Evolutionary conservation across 202 grass and related monocot genomes (phyloP), one percentile per base, ranked within the genome.

Genomic region (Saccharum hybrid): DNA sequence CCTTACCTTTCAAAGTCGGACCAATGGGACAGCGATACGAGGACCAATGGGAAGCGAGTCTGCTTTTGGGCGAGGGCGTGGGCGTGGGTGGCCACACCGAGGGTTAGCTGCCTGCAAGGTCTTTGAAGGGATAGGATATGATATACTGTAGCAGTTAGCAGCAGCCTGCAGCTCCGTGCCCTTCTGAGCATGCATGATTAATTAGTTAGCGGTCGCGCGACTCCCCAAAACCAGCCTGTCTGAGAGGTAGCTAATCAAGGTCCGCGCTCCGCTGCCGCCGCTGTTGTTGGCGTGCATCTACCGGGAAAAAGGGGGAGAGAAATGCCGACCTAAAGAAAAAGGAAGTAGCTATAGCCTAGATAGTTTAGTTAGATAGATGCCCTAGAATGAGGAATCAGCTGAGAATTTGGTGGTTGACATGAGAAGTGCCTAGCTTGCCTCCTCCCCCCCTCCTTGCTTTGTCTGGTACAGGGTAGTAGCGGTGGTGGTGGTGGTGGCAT

Each of bases 211-310:
- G 75, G 81, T 76, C 74, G 74, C 56, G 62, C 56, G 49, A 84
- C 38, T 88, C 63, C 86, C 81, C 51, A 80, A 10, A 84, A 63
- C 49, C 81, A 88, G 81, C 61, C 86, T 88, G 86, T 88, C 86
- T 22, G 39, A 57, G 15, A 38, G 37, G 46, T 43, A 30, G 38
- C 60, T 57, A 77, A 57, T 78, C 65, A 83, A 78, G 66, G 23
- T 59, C 54, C 54, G 54, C 54, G 54, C 54, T 59, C 45, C 10
- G 51, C 5, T 19, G 56, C n/a, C 10, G 54, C 19, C 57, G 67
- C 33, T 71, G 74, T 63, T 45, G 18, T 63, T 45, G 18, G 33
- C 21, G 60, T 45, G 13, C 41, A 34, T 42, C 28, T 21, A 79
- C 71, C 56, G 23, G 26, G 42, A 46, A 49, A 60, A 37, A 18